Evolutionary conservation across 371 early-diverging fungal genomes (phyloP).

Genomic region (Choanephora cucurbitarum): DNA sequence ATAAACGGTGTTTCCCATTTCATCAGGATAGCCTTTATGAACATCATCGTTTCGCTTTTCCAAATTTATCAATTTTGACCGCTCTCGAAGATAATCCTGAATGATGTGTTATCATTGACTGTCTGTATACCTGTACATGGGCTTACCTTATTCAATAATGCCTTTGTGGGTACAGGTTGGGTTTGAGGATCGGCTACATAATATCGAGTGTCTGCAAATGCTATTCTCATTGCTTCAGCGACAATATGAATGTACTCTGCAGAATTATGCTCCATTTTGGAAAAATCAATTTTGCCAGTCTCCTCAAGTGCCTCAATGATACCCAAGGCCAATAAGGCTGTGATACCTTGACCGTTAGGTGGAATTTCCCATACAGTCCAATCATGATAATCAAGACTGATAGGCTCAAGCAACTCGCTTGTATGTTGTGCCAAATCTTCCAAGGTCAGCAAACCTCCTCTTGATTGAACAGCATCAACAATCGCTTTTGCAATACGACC

Average conservation of each 20-base stretch:
- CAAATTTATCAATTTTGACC: constrained; percentile 62
- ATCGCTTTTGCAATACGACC: constrained; percentile 81
- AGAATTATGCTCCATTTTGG: constrained; percentile 54
- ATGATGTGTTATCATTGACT: not conserved
- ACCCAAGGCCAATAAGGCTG: constrained; percentile 73
- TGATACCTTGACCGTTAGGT: constrained; percentile 81
- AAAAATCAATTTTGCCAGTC: constrained; percentile 38
- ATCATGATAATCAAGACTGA: constrained; percentile 67
- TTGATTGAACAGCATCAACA: constrained; percentile 55
- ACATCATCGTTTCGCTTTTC: constrained; percentile 46
- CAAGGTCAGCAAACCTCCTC: constrained; percentile 76
- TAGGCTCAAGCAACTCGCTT: constrained; percentile 61
- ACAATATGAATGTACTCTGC: constrained; percentile 68
- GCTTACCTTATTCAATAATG: constrained; percentile 53
- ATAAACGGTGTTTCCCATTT: constrained; percentile 73
- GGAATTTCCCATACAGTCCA: constrained; percentile 74
- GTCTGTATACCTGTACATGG: not conserved
- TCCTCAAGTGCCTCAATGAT: constrained; percentile 65
- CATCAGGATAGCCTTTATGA: constrained; percentile 63
- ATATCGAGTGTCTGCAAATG: constrained; percentile 74
- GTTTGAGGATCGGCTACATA: constrained; percentile 73
- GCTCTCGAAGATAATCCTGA: constrained; percentile 58
- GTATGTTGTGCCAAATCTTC: constrained; percentile 74
- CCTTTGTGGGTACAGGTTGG: constrained; percentile 48
- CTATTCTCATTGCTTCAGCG: constrained; percentile 71